Evolutionary conservation across 306 rosid genomes (phyloP).

Genomic region (Malus fusca): DNA sequence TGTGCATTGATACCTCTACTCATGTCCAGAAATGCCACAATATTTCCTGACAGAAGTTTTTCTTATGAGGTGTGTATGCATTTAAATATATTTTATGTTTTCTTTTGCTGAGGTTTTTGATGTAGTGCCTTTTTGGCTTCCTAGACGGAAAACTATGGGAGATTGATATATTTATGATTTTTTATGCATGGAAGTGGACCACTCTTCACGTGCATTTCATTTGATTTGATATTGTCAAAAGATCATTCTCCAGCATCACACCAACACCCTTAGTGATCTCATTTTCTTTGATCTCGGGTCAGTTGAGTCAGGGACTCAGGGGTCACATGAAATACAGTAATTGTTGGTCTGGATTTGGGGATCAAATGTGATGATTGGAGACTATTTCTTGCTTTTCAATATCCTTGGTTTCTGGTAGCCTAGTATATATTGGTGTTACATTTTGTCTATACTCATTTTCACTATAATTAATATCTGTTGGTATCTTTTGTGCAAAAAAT

Average conservation of each 20-base stretch:
- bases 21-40: slow-evolving; percentile 75
- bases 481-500: not conserved
- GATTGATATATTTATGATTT: not conserved
- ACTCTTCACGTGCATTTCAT: not conserved
- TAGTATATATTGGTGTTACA: not conserved
- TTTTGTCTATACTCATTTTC: not conserved
- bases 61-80: slow-evolving; percentile 57
- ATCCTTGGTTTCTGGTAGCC: not conserved
- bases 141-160: not conserved
- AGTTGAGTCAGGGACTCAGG: not conserved
- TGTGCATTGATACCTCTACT: slow-evolving; percentile 90
- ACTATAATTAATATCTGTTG: not conserved
- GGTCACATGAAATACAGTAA: not conserved
- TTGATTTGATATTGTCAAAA: not conserved
- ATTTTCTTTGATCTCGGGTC: not conserved
- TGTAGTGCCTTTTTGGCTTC: not conserved
- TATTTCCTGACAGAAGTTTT: slow-evolving; percentile 74
- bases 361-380: not conserved
- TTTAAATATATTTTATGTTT: slow-evolving; percentile 1
- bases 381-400: not conserved
- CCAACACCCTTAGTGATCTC: not conserved
- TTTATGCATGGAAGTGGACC: not conserved
- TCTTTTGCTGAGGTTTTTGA: not conserved
- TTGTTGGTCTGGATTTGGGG: not conserved
- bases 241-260: not conserved